Percentiles rank a stretch among this genome's conserved stretches.
Evolutionary conservation across 352 stramenopile species (phyloP).

Genomic region (Phytophthora podocarpi): DNA sequence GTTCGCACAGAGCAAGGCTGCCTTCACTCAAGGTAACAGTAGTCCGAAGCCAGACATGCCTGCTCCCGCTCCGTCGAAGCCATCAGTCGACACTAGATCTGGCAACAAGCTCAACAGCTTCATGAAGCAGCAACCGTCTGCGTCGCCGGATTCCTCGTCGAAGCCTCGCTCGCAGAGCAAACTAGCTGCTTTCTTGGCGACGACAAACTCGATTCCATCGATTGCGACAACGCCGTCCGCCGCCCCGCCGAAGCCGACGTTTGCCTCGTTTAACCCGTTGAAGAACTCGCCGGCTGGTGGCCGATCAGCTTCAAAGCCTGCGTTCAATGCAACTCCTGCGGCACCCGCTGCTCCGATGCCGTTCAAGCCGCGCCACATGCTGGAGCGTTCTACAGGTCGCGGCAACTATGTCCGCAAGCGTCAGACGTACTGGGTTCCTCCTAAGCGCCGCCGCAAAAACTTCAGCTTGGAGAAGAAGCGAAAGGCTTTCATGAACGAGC

Average conservation of each 20-base stretch:
- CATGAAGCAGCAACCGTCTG: constrained; percentile 69
- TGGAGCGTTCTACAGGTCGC: constrained; percentile 65
- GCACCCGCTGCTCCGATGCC: constrained; percentile 11
- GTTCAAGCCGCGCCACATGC: constrained; percentile 53
- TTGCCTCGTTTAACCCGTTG: constrained; percentile 40
- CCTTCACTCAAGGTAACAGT: constrained; percentile 52
- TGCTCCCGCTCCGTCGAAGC: constrained; percentile 22
- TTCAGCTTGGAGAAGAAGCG: constrained; percentile 89
- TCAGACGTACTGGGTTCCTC: constrained; percentile 70
- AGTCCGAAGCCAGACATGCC: constrained; percentile 16
- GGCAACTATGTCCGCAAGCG: constrained; percentile 78
- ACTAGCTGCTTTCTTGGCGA: constrained; percentile 76
- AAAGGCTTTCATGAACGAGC: constrained; percentile 83
- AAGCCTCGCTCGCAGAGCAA: constrained; percentile 79
- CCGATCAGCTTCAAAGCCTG: constrained; percentile 15
- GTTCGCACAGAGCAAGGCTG: constrained; percentile 68
- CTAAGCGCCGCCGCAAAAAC: constrained; percentile 42
- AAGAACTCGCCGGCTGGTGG: constrained; percentile 18
- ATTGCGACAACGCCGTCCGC: constrained; percentile 21
- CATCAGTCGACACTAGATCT: constrained; percentile 23
- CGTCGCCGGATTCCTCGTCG: constrained; percentile 23
- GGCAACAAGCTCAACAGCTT: constrained; percentile 80
- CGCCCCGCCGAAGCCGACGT: constrained; percentile 26
- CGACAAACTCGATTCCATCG: constrained; percentile 43
- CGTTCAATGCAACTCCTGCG: constrained; percentile 9